Evolutionary conservation across 805 yeast species (phyloP).

Genomic region (Kodamaea sagamina): DNA sequence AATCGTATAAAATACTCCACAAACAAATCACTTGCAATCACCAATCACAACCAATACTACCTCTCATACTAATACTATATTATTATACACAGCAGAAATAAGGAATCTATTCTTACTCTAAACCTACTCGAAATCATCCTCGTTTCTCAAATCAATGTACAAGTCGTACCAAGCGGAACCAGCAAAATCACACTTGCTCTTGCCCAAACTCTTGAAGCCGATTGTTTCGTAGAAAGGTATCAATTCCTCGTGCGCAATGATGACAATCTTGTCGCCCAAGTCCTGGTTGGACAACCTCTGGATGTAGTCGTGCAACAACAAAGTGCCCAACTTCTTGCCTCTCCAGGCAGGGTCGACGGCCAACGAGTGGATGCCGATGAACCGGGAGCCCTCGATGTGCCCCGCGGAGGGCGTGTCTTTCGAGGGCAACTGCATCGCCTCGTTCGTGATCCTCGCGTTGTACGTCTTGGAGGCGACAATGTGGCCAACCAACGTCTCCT

Average conservation of each 20-base stretch:
- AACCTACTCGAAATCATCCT: conserved; percentile 30
- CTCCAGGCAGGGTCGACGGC: conserved; percentile 77
- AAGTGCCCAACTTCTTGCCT: conserved; percentile 79
- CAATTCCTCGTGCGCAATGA: conserved; percentile 70
- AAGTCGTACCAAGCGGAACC: conserved; percentile 65
- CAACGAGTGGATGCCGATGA: conserved; percentile 80
- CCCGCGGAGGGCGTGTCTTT: conserved; percentile 44
- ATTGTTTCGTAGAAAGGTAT: conserved; percentile 77
- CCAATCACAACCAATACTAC: no score
- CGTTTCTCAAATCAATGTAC: conserved; percentile 46
- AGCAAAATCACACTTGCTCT: conserved; percentile 59
- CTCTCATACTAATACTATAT: neutral
- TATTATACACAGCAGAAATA: conserved; percentile 4
- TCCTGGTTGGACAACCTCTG: conserved; percentile 88
- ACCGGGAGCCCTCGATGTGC: conserved; percentile 72
- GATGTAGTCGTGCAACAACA: conserved; percentile 82
- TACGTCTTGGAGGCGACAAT: conserved; percentile 73
- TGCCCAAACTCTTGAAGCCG: conserved; percentile 75
- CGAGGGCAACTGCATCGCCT: conserved; percentile 62
- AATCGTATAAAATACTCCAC: no score
- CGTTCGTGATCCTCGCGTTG: conserved; percentile 52
- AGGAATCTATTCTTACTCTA: conserved; percentile 4
- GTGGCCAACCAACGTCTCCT: conserved; percentile 76
- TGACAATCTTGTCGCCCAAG: conserved; percentile 73
- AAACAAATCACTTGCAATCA: no score